Base-by-base conservation (phyloP, 768 basidiomycete species). In the Boletus sensibilis region DNA sequence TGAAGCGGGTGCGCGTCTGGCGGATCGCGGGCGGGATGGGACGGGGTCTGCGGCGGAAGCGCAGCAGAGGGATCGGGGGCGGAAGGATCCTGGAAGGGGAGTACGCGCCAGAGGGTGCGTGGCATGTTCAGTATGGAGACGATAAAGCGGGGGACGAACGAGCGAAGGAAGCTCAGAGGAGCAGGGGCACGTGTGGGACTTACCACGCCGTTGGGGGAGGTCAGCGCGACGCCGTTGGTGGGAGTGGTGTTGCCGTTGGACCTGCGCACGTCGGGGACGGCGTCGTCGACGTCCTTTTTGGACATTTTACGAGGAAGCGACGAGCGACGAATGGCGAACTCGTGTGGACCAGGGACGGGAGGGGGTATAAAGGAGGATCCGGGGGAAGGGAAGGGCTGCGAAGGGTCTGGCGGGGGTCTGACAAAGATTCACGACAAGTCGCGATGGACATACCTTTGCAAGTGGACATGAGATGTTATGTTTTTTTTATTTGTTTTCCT, bases 341-440 rank as follows among this genome's bases (percentile, higher is more conserved):
- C 87, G 75, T 88, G 86, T 31, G 81, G 76, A 3, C 81, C 80
- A 1, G 84, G 84, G 5, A 80, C 76, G 4, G 88, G 87, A 4
- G 88, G 88, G 2, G 88, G 85, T 3, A 87, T 64, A 61, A 89
- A 89, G 0, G 84, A 77, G 6, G 84, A 86, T 0, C 83, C 82
- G 3, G 88, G 88, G 0, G 84, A 86, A 0, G 86, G 87, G 72
- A 80, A 79, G 3, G 79, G 78, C 35, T 75, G 74, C 0, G 72
- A 63, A 18, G 80, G 76, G 10, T 79, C 74, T 23, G 74, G 68
- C 21, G 18, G 70, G 21, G 7, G 34, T 58, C 33, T 52, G 20
- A 51, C 14, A 18, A 20, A 27, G 10, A 33, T 29, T 29, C 27
- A 29, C 0, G 10, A 21, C 4, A 11, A 27, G 12, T 27, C 16